A percentile compares a stretch with the other conserved stretches of the same genome.
phyloP scores from a whole-genome alignment of 2,329 filamentous ascomycete genomes.

The Claviceps pusilla region DNA sequence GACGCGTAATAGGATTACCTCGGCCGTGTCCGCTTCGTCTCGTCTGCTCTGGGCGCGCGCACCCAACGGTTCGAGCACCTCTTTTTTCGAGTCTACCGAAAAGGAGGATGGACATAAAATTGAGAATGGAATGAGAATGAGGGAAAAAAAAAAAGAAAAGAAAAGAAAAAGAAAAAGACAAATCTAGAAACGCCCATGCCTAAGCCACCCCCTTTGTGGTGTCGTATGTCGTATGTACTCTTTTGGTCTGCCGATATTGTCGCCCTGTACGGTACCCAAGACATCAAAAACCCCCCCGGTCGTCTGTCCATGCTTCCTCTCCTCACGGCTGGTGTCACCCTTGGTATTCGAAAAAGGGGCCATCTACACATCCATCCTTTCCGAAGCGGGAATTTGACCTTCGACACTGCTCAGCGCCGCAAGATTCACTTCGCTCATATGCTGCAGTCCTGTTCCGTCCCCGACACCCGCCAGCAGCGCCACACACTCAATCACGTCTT shows the following conservation, averaged over 20 bases:
- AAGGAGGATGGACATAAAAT: too few relatives aligned
- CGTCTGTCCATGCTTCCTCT: neutral
- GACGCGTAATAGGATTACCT: too few relatives aligned
- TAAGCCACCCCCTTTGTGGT: too few relatives aligned
- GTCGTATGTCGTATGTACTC: too few relatives aligned
- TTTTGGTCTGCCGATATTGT: too few relatives aligned
- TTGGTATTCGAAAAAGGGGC: neutral
- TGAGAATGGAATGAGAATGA: too few relatives aligned
- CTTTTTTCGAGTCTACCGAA: too few relatives aligned
- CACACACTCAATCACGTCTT: conserved; percentile 64
- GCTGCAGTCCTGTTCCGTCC: conserved; percentile 21
- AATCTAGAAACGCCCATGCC: neutral
- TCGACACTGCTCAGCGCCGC: conserved; percentile 39
- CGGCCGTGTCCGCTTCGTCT: too few relatives aligned
- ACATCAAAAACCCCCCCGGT: neutral
- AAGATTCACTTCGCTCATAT: conserved; percentile 38
- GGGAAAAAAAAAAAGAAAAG: neutral
- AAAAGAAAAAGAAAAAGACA: neutral
- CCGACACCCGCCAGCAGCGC: conserved; percentile 38
- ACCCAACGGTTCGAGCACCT: too few relatives aligned
- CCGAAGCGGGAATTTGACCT: conserved; percentile 28
- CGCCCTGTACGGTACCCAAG: neutral
- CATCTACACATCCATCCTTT: neutral
- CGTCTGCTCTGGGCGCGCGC: too few relatives aligned
- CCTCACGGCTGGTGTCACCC: neutral